A percentile compares a stretch with the other conserved stretches of the same genome.
Evolutionary conservation across 805 yeast genomes (phyloP).

Genomic region (Teunomyces atbi): DNA sequence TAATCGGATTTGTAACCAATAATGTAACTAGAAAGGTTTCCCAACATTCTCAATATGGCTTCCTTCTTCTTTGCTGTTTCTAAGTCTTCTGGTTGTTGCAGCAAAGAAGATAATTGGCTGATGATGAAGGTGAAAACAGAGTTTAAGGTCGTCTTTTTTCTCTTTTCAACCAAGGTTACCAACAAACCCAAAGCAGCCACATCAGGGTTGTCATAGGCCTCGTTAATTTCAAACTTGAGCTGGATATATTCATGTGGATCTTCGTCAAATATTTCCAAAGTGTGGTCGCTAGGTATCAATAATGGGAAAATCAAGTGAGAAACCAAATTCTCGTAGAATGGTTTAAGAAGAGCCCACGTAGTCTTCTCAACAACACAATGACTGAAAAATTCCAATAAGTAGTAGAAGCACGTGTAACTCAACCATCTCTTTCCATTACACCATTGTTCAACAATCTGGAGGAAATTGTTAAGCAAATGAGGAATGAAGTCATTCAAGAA

Average conservation of each 20-base stretch:
- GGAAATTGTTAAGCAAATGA: constrained; percentile 60
- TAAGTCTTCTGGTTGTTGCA: constrained; percentile 36
- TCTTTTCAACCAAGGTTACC: constrained; percentile 66
- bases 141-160: constrained; percentile 58
- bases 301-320: constrained; percentile 74
- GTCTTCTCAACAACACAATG: constrained; percentile 54
- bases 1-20: constrained; percentile 56
- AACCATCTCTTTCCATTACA: constrained; percentile 66
- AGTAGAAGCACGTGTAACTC: constrained; percentile 60
- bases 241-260: constrained; percentile 90
- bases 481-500: constrained; percentile 67
- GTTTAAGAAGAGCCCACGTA: constrained; percentile 67
- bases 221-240: constrained; percentile 55
- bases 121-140: constrained; percentile 63
- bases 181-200: constrained; percentile 75
- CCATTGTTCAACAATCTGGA: constrained; percentile 73
- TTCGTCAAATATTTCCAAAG: constrained; percentile 71
- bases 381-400: constrained; percentile 51
- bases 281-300: constrained; percentile 65
- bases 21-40: constrained; percentile 64
- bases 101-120: constrained; percentile 38
- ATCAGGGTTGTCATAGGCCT: constrained; percentile 64
- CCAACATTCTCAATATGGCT: constrained; percentile 76
- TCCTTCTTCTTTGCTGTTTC: constrained; percentile 64
- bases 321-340: constrained; percentile 62